Evolutionary conservation across 148 eudicot species (phyloP), one percentile per base, ranked within the genome.

Genomic region (Heliamphora exappendiculata): DNA sequence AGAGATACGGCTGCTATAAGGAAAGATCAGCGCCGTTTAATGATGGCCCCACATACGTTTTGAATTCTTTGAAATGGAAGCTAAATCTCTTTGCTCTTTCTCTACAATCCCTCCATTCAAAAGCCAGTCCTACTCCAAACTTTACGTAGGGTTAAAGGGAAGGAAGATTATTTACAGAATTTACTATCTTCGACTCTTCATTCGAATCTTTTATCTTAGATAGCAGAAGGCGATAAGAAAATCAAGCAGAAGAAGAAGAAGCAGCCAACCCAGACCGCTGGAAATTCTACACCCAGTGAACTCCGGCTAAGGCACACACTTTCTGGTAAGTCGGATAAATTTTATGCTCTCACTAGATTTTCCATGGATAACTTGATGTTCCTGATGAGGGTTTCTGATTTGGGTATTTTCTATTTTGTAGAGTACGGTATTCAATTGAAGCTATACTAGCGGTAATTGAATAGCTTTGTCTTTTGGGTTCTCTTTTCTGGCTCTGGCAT

Each of bases 401-500:
- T 68, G 34, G 72, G 53, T 16, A 36, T n/a, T n/a, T n/a, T n/a
- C n/a, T n/a, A n/a, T n/a, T n/a, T n/a, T 65, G 2, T 36, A 16
- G 6, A 37, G 17, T 12, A 24, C 7, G 2, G 0, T 17, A 6
- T 26, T 17, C 37, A 29, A 50, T 28, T 50, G 60, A 71, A 19
- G 34, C 26, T 68, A 37, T 66, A 37, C 9, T 20, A 39, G 12
- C 13, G 22, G 53, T 20, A 58, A 37, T 74, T 42, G 24, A 39
- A 24, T 41, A 20, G 14, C 19, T 74, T 58, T 26, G 2, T 36
- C 12, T 13, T 55, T 34, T 55, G 49, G 76, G 50, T 55, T 73
- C 49, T 53, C 19, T 19, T 36, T 54, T 72, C 63, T 72, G 14
- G 75, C n/a, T 36, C 63, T 54, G 36, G 49, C 51, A 41, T 73